Evolutionary conservation across 331 rosid species (phyloP).

Genomic region (Erythrophleum ivorense): DNA sequence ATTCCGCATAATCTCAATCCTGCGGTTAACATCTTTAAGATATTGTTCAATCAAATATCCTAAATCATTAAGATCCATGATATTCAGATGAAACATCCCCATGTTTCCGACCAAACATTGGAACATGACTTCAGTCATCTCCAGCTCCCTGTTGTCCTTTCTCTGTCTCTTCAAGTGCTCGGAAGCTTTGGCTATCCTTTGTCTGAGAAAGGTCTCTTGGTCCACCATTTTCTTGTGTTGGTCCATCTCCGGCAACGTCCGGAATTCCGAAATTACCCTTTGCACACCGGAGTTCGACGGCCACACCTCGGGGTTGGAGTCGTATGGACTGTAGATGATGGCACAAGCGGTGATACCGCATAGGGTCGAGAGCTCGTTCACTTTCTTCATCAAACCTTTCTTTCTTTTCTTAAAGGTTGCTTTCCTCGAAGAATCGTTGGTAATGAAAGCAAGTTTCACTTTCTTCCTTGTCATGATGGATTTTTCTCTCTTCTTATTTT

Average conservation of each 20-base stretch:
- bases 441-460: slow-evolving; percentile 51
- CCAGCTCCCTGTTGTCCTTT: slow-evolving; percentile 45
- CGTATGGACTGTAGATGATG: slow-evolving; percentile 45
- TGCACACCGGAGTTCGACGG: slow-evolving; percentile 37
- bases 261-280: slow-evolving; percentile 32
- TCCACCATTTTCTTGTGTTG: slow-evolving; percentile 49
- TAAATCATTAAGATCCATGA: too few species aligned
- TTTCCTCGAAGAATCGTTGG: slow-evolving; percentile 49
- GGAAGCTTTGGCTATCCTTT: slow-evolving; percentile 38
- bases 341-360: slow-evolving; percentile 58
- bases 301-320: slow-evolving; percentile 42
- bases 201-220: slow-evolving; percentile 45
- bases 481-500: too few species aligned
- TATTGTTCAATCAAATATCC: too few species aligned
- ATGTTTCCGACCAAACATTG: slow-evolving; percentile 28
- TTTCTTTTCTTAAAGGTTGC: slow-evolving; percentile 49
- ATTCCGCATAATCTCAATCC: too few species aligned
- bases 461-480: slow-evolving; percentile 54
- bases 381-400: slow-evolving; percentile 54
- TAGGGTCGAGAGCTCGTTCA: slow-evolving; percentile 47
- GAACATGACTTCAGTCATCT: slow-evolving; percentile 42
- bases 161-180: slow-evolving; percentile 45
- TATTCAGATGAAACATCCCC: too few species aligned
- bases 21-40: too few species aligned
- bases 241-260: slow-evolving; percentile 46